Base-by-base conservation (phyloP, 1,139 yeast species). In the Saccharomyces hybrid region DNA sequence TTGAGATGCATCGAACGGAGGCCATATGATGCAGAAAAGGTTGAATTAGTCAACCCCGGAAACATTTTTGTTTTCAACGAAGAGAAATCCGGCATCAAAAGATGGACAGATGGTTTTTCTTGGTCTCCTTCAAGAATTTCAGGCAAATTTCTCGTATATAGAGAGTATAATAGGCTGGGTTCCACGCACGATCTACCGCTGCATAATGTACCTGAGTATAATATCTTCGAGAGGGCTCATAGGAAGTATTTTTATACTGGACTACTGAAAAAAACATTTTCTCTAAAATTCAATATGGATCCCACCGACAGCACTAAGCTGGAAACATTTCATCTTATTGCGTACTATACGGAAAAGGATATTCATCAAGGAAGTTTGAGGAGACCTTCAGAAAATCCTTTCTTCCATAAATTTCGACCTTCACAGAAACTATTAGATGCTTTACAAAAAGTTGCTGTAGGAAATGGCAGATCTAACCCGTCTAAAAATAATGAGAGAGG, bases 61-160 rank as follows among this genome's bases (percentile, higher is more conserved):
- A 82, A 84, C 62, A 84, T 89, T 0, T 90, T 89, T 70, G 89
- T 90, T 2, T 90, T 89, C 65, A 81, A 87, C 52, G 96, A 90
- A 68, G 89, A 86, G 60, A 76, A 79, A 23, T 83, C 93, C 0
- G 93, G 95, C 1, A 89, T 90, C 58, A 87, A 87, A 68, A 75
- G 97, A 54, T 90, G 97, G 97, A 90, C 97, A 0, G 97, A 90
- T 66, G 96, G 97, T 14, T 81, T 88, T 23, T 78, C 91, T 11
- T 90, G 97, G 97, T 83, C 91, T 1, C 96, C 97, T 0, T 85
- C 95, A 2, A 74, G 97, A 52, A 88, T 90, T 31, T 75, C 88
- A 47, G 96, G 96, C 3, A 76, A 95, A 55, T 90, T 90, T 62
- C 73, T 90, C 46, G 85, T 90, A 8, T 90, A 90, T 69, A 78